These are phyloP conservation scores for Lithohypha guttulata DNA, from an alignment of 2,329 filamentous ascomycete genomes.

Conservation along the genomic window DNA sequence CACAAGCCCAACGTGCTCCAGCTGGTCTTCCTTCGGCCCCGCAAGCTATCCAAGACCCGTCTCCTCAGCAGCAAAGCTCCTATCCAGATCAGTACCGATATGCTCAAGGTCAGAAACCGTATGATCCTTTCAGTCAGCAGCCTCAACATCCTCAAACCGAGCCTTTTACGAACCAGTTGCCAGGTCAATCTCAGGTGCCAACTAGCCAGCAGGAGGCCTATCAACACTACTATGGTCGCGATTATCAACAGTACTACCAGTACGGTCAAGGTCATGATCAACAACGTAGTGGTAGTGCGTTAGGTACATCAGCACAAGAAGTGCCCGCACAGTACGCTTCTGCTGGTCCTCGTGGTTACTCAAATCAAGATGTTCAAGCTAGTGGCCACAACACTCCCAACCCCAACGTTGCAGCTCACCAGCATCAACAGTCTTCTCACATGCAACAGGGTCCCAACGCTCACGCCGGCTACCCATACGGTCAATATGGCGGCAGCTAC, in stretches of 20 bases:
- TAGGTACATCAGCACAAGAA: constrained; percentile 50
- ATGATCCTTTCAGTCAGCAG: constrained; percentile 78
- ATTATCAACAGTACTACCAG: constrained; percentile 65
- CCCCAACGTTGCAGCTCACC: constrained; percentile 46
- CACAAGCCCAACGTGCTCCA: constrained; percentile 47
- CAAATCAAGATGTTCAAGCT: constrained; percentile 60
- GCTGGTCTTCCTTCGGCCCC: constrained; percentile 52
- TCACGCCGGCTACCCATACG: constrained; percentile 49
- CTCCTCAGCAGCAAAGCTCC: constrained; percentile 35
- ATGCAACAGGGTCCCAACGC: constrained; percentile 34
- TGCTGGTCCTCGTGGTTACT: constrained; percentile 63
- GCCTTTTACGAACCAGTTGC: constrained; percentile 43
- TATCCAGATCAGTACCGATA: constrained; percentile 41
- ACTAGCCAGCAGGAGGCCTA: constrained; percentile 58
- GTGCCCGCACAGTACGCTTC: constrained; percentile 49
- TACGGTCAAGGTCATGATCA: constrained; percentile 60
- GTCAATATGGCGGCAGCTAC: constrained; percentile 40
- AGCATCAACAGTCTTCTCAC: constrained; percentile 43
- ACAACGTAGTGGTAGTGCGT: constrained; percentile 68
- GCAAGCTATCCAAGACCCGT: constrained; percentile 35
- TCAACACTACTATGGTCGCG: constrained; percentile 74
- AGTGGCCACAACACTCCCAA: constrained; percentile 88
- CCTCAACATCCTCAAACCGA: constrained; percentile 47
- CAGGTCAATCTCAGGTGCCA: constrained; percentile 47
- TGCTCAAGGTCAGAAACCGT: constrained; percentile 58